Conservation (phyloP, 2,329 filamentous ascomycete genomes). For the Sclerotiophoma versabilis region DNA sequence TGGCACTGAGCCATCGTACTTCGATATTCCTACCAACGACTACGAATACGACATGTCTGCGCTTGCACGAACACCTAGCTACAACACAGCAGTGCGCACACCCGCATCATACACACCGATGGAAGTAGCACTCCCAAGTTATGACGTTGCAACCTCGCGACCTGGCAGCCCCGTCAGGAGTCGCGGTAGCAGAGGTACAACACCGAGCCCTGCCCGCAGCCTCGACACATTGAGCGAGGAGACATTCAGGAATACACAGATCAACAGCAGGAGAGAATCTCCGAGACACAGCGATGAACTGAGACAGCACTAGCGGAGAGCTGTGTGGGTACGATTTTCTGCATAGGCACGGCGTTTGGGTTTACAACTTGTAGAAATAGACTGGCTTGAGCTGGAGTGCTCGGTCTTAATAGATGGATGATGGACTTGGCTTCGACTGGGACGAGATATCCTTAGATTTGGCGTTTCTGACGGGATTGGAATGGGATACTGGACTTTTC, state of each 20-base stretch:
- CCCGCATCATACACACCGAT: slow-evolving; percentile 49
- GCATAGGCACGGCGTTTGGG: not conserved
- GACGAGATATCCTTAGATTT: too few relatives aligned
- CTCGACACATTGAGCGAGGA: slow-evolving; percentile 47
- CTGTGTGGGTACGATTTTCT: not conserved
- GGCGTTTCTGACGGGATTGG: too few relatives aligned
- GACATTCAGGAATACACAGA: slow-evolving; percentile 47
- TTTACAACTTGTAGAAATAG: too few relatives aligned
- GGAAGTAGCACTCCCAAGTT: slow-evolving; percentile 52
- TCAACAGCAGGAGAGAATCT: slow-evolving; percentile 39
- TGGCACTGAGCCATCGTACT: slow-evolving; percentile 29
- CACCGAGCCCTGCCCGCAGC: slow-evolving; percentile 43
- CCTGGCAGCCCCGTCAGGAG: slow-evolving; percentile 49
- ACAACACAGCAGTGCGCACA: slow-evolving; percentile 58
- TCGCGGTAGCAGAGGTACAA: slow-evolving; percentile 39
- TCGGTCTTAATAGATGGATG: not conserved
- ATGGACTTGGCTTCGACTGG: too few relatives aligned
- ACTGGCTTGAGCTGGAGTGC: not conserved
- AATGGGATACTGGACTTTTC: too few relatives aligned
- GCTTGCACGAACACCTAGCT: slow-evolving; percentile 59
- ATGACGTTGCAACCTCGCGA: slow-evolving; percentile 55
- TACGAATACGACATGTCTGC: slow-evolving; percentile 57
- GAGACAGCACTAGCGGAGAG: not conserved
- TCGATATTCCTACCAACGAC: slow-evolving; percentile 28
- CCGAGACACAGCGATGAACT: slow-evolving; percentile 35